phyloP scores from a whole-genome alignment of 2,329 filamentous ascomycete species.

The Aureobasidium sp. region DNA sequence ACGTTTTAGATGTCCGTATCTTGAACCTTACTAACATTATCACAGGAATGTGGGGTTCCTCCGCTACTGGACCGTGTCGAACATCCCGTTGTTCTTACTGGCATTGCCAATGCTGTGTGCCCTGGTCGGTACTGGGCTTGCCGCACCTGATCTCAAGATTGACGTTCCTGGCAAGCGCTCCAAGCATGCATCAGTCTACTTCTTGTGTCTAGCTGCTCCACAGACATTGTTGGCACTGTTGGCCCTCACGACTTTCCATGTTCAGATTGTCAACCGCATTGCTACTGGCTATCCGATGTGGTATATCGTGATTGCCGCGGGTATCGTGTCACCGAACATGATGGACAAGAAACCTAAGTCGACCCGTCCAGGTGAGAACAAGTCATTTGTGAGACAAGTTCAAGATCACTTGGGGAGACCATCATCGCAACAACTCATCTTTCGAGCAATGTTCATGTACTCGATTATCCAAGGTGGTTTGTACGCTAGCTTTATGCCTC shows the following conservation, averaged over 20 bases:
- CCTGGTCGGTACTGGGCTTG: conserved; percentile 51
- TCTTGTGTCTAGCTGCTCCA: conserved; percentile 51
- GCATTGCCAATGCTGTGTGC: conserved; percentile 68
- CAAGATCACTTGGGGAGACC: not conserved
- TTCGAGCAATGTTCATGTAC: conserved; percentile 72
- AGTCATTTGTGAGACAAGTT: not conserved
- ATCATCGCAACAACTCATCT: conserved; percentile 27
- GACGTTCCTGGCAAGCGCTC: not conserved
- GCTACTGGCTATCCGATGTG: conserved; percentile 86
- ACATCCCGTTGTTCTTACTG: conserved; percentile 79
- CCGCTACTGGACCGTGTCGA: conserved; percentile 80
- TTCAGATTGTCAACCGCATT: conserved; percentile 87
- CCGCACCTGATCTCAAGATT: not conserved
- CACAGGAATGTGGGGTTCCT: conserved; percentile 78
- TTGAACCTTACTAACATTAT: not conserved
- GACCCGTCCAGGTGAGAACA: not conserved
- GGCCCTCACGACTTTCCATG: conserved; percentile 74
- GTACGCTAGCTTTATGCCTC: conserved; percentile 85
- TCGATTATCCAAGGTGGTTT: conserved; percentile 71
- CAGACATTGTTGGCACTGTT: conserved; percentile 65
- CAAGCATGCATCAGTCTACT: not conserved
- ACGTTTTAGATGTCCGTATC: conserved; percentile 15
- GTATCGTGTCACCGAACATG: conserved; percentile 18
- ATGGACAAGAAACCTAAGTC: not conserved
- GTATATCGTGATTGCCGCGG: conserved; percentile 70